A percentile compares a stretch with the other conserved stretches of the same genome.
Evolutionary conservation across 305 asterid species (phyloP).

Genomic region (Fraxinus baroniana): DNA sequence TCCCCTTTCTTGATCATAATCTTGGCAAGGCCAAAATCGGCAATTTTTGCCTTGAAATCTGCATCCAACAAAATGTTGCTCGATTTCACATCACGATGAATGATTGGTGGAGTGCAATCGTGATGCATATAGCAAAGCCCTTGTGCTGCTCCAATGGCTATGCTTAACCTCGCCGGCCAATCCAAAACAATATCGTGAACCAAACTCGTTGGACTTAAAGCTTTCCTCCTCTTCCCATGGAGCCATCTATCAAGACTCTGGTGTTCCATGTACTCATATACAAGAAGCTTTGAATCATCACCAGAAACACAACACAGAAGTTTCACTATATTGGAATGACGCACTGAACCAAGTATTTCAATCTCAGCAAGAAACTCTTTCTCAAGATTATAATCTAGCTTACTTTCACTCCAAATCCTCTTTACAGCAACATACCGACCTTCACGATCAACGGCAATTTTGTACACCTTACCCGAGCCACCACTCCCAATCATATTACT

Average conservation of each 20-base stretch:
- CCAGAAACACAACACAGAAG: conserved; percentile 80
- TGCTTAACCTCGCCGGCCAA: conserved; percentile 74
- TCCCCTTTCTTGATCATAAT: conserved; percentile 60
- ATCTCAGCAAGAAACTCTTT: conserved; percentile 81
- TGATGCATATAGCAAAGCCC: conserved; percentile 94
- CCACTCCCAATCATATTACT: conserved; percentile 75
- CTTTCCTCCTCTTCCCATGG: conserved; percentile 48
- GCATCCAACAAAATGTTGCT: conserved; percentile 88
- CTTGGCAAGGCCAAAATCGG: conserved; percentile 93
- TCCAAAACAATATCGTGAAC: conserved; percentile 39
- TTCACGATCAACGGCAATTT: conserved; percentile 40
- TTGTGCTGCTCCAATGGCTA: conserved; percentile 79
- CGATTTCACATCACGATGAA: conserved; percentile 87
- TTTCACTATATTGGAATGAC: conserved; percentile 87
- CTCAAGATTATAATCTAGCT: conserved; percentile 47
- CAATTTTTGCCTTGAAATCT: conserved; percentile 64
- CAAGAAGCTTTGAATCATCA: conserved; percentile 72
- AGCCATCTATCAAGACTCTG: conserved; percentile 82
- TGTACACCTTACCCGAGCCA: conserved; percentile 83
- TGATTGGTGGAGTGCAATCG: conserved; percentile 68
- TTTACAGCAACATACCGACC: conserved; percentile 72
- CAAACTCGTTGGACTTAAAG: not conserved
- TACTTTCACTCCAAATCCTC: conserved; percentile 54
- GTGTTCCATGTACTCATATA: conserved; percentile 85
- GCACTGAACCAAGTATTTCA: conserved; percentile 66